Evolutionary conservation across 2,329 filamentous ascomycete genomes (phyloP), one percentile per base, ranked within the genome.

Genomic region (Zasmidium cellare): DNA sequence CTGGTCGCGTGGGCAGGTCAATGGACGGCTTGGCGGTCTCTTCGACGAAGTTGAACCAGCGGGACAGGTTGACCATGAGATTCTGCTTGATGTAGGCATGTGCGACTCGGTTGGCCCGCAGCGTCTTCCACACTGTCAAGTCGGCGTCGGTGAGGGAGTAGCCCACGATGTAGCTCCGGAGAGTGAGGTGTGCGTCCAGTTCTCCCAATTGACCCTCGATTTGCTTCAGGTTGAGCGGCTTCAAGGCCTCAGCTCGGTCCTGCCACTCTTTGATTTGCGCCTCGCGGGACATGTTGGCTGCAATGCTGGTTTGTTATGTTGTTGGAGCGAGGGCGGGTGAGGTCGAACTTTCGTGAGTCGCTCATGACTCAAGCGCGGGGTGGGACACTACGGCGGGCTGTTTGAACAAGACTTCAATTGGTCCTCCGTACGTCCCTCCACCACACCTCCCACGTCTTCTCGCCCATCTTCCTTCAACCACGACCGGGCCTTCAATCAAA

Each of bases 31-130:
- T 81, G 57, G 88, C 87, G 38, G 84, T 85, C 67, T 90, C 85
- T 75, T 96, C 91, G 65, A 97, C 81, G 74, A 89, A 96, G 68
- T 81, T 84, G 76, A 92, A 96, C 93, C 93, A 97, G 65, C 93
- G 85, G 54, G 85, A 84, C 60, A 96, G 75, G 74, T 94, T 96
- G 58, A 83, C 80, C 66, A 93, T 85, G 24, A 85, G 79, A 46
- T 87, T 89, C 76, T 91, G 90, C 77, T 90, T 90, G 67, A 96
- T 82, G 66, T 90, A 90, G 3, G 90, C 86, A 65, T 89, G 83
- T 18, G 90, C 89, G n/a, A 92, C 90, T 61, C 90, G 88, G 79
- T 96, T 97, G 67, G 84, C 87, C 57, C 90, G 87, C 54, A 97
- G 82, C 3, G 89, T 87, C 68, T 88, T 84, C 91, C 91, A 97